Evolutionary conservation across 1,284 basidiomycete species (phyloP).

Genomic region (Tilletia setariae): DNA sequence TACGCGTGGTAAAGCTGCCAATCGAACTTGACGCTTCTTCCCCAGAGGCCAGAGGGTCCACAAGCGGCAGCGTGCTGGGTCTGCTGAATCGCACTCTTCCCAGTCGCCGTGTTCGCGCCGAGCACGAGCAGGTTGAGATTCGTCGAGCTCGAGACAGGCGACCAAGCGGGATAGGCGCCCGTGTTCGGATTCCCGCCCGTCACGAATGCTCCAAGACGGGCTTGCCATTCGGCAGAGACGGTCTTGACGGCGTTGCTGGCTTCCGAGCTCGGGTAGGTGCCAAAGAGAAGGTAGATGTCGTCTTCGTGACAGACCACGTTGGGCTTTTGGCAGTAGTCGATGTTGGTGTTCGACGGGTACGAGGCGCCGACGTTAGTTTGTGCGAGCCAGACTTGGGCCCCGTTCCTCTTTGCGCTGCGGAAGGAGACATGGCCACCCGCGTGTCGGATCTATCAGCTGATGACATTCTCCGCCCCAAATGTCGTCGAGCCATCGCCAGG

Average conservation of each 20-base stretch:
- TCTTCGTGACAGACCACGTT: conserved; percentile 43
- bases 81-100: background rate
- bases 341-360: conserved; percentile 31
- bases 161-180: conserved; percentile 23
- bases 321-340: conserved; percentile 30
- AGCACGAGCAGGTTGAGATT: conserved; percentile 28
- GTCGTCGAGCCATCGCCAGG: too few relatives aligned
- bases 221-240: conserved; percentile 29
- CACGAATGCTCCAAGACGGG: conserved; percentile 31
- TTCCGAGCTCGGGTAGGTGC: conserved; percentile 17
- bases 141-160: background rate
- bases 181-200: conserved; percentile 31
- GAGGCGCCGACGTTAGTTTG: conserved; percentile 27
- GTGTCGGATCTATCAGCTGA: too few relatives aligned
- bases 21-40: conserved; percentile 31
- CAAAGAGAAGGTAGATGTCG: conserved; percentile 40
- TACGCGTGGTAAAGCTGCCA: conserved; percentile 39
- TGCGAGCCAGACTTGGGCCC: conserved; percentile 25
- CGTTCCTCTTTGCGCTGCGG: conserved; percentile 8
- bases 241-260: conserved; percentile 6
- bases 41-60: conserved; percentile 26
- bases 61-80: conserved; percentile 6
- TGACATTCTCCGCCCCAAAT: too few relatives aligned
- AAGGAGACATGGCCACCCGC: background rate
- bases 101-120: conserved; percentile 15